Conservation (phyloP, 257 asterid species). For the Misopates orontium region DNA sequence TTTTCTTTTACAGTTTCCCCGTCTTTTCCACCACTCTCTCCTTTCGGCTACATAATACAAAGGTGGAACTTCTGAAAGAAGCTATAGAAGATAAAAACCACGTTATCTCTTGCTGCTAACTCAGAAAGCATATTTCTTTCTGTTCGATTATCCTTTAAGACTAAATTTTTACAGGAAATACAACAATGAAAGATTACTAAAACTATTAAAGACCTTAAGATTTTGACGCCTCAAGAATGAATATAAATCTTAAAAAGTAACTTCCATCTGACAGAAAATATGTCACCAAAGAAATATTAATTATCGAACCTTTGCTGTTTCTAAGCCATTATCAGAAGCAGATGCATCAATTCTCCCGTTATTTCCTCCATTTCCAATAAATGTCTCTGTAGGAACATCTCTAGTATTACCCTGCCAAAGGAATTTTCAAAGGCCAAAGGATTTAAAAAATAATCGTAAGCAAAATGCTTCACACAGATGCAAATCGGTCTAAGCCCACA, state of each 20-base stretch:
- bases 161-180: too few relatives aligned
- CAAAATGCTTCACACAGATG: slow-evolving; percentile 7
- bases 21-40: too few relatives aligned
- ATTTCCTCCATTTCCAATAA: slow-evolving; percentile 39
- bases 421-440: slow-evolving; percentile 25
- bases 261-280: slow-evolving; percentile 19
- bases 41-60: too few relatives aligned
- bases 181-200: neutral
- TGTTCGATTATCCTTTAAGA: too few relatives aligned
- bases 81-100: too few relatives aligned
- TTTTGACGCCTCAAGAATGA: slow-evolving; percentile 8
- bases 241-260: slow-evolving; percentile 10
- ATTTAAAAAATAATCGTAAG: neutral
- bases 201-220: neutral
- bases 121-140: too few relatives aligned
- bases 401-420: slow-evolving; percentile 51
- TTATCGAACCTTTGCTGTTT: slow-evolving; percentile 52
- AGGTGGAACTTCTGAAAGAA: too few relatives aligned
- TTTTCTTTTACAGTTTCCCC: too few relatives aligned
- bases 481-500: neutral
- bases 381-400: slow-evolving; percentile 39
- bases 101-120: too few relatives aligned
- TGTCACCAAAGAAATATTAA: slow-evolving; percentile 24
- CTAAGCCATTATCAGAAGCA: slow-evolving; percentile 35
- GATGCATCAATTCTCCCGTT: slow-evolving; percentile 31